These are phyloP conservation scores for Saccharomycopsis sp. DNA, from an alignment of 805 yeast genomes.

Conservation along the genomic window DNA sequence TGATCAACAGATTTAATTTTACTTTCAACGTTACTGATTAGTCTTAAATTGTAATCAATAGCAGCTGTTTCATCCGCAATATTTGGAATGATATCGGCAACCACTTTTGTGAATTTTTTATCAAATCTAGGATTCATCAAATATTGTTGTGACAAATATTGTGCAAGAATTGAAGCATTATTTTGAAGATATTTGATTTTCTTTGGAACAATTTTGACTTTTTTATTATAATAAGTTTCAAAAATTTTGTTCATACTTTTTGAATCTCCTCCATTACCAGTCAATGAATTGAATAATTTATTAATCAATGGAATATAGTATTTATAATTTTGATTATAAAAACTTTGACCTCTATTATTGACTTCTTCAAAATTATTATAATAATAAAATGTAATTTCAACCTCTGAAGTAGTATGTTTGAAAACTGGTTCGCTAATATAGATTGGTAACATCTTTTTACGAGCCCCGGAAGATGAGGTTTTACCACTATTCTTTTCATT, in stretches of 20 bases:
- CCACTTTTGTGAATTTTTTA: not conserved
- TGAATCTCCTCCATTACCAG: slow-evolving; percentile 1
- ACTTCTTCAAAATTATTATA: slow-evolving; percentile 4
- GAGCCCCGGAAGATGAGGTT: not conserved
- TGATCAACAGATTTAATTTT: slow-evolving; percentile 1
- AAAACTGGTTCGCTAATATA: slow-evolving; percentile 12
- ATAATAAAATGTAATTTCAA: slow-evolving; percentile 15
- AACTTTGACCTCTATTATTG: not conserved
- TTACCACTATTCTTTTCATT: not conserved
- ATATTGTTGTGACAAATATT: slow-evolving; percentile 7
- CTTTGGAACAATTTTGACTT: slow-evolving; percentile 11
- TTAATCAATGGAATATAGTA: slow-evolving; percentile 13
- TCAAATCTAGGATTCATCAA: slow-evolving; percentile 6
- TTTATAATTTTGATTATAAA: slow-evolving; percentile 6
- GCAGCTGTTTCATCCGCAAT: slow-evolving; percentile 13
- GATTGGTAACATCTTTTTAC: slow-evolving; percentile 9
- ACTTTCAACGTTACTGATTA: slow-evolving; percentile 1
- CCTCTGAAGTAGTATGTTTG: slow-evolving; percentile 10
- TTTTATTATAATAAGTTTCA: slow-evolving; percentile 12
- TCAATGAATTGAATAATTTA: slow-evolving; percentile 9
- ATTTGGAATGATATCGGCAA: slow-evolving; percentile 4
- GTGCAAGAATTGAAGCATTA: slow-evolving; percentile 12
- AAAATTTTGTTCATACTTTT: slow-evolving; percentile 5
- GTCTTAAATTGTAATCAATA: slow-evolving; percentile 10
- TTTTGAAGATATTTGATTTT: slow-evolving; percentile 12